Base-by-base conservation (phyloP, 1,284 basidiomycete species). In the Papiliotrema terrestris region DNA sequence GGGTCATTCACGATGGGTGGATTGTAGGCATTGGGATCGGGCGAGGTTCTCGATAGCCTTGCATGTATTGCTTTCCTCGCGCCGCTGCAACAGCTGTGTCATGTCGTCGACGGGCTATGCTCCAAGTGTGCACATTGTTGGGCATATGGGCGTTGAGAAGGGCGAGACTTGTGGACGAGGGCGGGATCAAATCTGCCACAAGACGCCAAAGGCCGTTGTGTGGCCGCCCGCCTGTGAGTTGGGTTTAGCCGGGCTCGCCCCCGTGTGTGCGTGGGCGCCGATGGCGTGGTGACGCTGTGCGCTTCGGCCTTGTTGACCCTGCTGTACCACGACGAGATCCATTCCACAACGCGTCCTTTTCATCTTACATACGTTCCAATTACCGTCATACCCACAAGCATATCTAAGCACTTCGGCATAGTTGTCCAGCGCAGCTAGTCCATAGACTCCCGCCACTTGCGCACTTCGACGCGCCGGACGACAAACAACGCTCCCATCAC, bases 11-110 rank as follows among this genome's bases (percentile, higher is more conserved):
- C n/a, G 36, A 25, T 49, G 46, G 46, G 32, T 49, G 29, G 29
- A 32, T 32, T 32, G 22, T 49, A 22, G 23, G 39, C 29, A 17
- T 49, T 37, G 48, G 48, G 48, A 49, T n/a, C 20, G 17, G 15
- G 48, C 32, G 48, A 39, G 32, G 37, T 49, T 49, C 32, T 36
- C 48, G 32, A 35, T 38, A 49, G 37, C 37, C 48, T 41, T 41
- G 23, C 50, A 51, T 51, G 50, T 51, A 51, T 51, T 51, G 50
- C 50, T 44, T 51, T 51, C 50, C 50, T 51, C 50, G 42, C 42
- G 29, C 23, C 29, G 20, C 13, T 36, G 8, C 32, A 8, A 6
- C 6, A 9, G 46, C 13, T 11, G 11, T 15, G 42, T 17, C 19
- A 11, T 11, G 9, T 11, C 20, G 9, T 44, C 11, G n/a, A n/a